These are phyloP conservation scores for Clonostachys rosea DNA, from an alignment of 2,329 filamentous ascomycete species.

Conservation along the genomic window DNA sequence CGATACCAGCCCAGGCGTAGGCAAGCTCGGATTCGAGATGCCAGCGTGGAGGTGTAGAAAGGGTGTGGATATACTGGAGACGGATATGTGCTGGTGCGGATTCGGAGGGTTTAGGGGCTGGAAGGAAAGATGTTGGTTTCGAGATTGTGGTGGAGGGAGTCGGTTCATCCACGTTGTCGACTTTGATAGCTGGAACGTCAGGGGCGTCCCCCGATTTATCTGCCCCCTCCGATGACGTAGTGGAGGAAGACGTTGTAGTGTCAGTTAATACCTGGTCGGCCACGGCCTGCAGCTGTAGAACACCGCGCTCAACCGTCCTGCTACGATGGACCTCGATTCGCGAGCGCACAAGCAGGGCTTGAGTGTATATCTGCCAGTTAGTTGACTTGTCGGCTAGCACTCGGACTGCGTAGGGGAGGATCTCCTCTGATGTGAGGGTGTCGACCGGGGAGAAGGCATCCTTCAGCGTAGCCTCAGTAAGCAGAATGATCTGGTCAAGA, in stretches of 20 bases:
- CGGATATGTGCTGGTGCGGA: slow-evolving; percentile 74
- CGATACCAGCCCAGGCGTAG: slow-evolving; percentile 84
- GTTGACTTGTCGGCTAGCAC: slow-evolving; percentile 85
- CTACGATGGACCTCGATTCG: slow-evolving; percentile 85
- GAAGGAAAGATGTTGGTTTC: slow-evolving; percentile 74
- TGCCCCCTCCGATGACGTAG: slow-evolving; percentile 9
- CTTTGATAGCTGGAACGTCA: slow-evolving; percentile 37
- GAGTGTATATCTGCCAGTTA: slow-evolving; percentile 98
- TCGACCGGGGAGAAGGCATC: slow-evolving; percentile 82
- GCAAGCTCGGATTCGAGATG: slow-evolving; percentile 92
- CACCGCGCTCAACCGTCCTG: slow-evolving; percentile 81
- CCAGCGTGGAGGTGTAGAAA: slow-evolving; percentile 85
- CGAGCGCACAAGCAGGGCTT: slow-evolving; percentile 83
- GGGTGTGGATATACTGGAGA: slow-evolving; percentile 76
- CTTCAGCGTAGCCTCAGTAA: slow-evolving; percentile 83
- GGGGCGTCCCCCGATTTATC: slow-evolving; percentile 12
- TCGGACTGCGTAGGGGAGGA: slow-evolving; percentile 82
- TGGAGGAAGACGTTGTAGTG: slow-evolving; percentile 39
- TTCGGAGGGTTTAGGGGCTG: slow-evolving; percentile 68
- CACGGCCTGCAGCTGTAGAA: slow-evolving; percentile 89
- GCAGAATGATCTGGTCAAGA: slow-evolving; percentile 83
- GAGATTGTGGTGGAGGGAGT: slow-evolving; percentile 6
- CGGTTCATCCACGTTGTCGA: slow-evolving; percentile 30
- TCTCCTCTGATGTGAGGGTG: slow-evolving; percentile 87
- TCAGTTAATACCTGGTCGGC: slow-evolving; percentile 94